These are phyloP conservation scores for Parasarocladium wereldwijsianum DNA, from an alignment of 2,329 filamentous ascomycete species.

Conservation along the genomic window DNA sequence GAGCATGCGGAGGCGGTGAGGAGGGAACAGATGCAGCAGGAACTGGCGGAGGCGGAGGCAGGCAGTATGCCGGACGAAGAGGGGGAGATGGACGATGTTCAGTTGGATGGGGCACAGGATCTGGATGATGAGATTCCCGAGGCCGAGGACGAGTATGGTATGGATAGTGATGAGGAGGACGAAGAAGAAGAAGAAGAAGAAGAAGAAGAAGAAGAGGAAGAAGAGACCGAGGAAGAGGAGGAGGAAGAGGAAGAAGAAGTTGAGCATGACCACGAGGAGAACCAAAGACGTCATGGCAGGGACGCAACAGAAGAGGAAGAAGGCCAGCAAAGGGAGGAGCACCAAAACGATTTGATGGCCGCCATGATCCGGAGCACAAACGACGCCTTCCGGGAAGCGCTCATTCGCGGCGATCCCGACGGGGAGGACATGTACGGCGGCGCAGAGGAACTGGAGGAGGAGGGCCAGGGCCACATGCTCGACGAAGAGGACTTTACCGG, in stretches of 20 bases:
- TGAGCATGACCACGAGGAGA: conserved; percentile 25
- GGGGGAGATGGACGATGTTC: conserved; percentile 38
- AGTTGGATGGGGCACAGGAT: conserved; percentile 42
- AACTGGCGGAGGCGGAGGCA: conserved; percentile 56
- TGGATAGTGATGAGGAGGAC: conserved; percentile 27
- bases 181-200: conserved; percentile 27
- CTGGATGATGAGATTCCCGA: conserved; percentile 64
- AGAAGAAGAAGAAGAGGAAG: conserved; percentile 25
- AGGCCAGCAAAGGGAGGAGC: conserved; percentile 24
- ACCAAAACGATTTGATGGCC: conserved; percentile 32
- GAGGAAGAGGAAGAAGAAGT: conserved; percentile 24
- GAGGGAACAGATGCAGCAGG: conserved; percentile 55
- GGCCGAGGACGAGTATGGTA: conserved; percentile 40
- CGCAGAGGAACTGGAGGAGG: conserved; percentile 39
- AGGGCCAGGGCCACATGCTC: conserved; percentile 42
- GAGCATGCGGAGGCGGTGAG: conserved; percentile 67
- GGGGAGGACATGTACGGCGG: conserved; percentile 35
- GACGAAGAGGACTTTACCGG: conserved; percentile 44
- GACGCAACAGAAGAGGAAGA: conserved; percentile 23
- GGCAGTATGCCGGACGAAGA: conserved; percentile 22
- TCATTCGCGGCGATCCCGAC: conserved; percentile 34
- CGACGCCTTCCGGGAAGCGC: conserved; percentile 46
- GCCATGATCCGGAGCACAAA: conserved; percentile 40
- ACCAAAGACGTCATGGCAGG: too few relatives aligned
- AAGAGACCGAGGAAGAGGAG: conserved; percentile 23